phyloP scores from a whole-genome alignment of 257 asterid species.

The Capsicum pubescens region DNA sequence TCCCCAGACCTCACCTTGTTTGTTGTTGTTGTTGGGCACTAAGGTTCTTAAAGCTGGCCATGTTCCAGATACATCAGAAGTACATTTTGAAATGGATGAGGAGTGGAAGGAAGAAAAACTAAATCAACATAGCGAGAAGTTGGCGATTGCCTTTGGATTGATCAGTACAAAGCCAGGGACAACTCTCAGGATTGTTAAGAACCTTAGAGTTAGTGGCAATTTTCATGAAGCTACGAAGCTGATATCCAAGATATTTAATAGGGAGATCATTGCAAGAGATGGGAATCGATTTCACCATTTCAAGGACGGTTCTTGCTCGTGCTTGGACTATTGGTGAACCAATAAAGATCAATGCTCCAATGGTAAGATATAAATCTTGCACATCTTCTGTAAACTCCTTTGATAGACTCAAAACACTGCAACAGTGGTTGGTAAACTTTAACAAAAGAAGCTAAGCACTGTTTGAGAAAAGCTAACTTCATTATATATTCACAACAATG shows the following conservation, averaged over 20 bases:
- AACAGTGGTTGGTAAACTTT: neutral
- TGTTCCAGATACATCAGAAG: slow-evolving; percentile 37
- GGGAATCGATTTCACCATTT: slow-evolving; percentile 46
- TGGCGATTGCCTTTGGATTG: slow-evolving; percentile 45
- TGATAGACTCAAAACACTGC: neutral
- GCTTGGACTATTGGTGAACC: slow-evolving; percentile 45
- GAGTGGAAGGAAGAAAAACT: no score
- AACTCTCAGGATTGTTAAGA: slow-evolving; percentile 38
- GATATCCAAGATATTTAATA: slow-evolving; percentile 40
- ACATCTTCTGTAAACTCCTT: neutral
- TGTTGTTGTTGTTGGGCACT: neutral
- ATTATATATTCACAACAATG: neutral
- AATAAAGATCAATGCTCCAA: neutral
- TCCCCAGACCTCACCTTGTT: neutral
- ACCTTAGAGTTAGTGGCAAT: slow-evolving; percentile 35
- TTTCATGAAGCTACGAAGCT: slow-evolving; percentile 34
- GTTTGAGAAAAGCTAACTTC: neutral
- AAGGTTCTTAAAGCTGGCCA: slow-evolving; percentile 18
- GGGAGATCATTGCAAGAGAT: slow-evolving; percentile 45
- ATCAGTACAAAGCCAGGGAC: slow-evolving; percentile 33
- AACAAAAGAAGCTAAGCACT: neutral
- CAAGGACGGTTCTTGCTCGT: slow-evolving; percentile 40
- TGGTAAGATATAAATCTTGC: neutral
- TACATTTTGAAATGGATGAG: neutral
- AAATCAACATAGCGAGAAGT: slow-evolving; percentile 3